Conservation (phyloP, 805 yeast genomes). For the Candida endomychidarum region DNA sequence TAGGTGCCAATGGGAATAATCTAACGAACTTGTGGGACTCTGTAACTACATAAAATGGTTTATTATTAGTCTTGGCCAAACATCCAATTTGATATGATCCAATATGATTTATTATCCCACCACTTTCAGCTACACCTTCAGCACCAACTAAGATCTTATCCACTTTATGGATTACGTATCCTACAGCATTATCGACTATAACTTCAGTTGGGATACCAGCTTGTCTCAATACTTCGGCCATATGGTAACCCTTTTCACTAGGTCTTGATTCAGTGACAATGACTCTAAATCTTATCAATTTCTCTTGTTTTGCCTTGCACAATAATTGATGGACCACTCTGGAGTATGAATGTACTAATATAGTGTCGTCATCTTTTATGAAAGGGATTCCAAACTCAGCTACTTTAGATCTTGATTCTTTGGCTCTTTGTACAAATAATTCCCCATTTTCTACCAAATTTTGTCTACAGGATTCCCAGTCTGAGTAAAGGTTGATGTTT, state of each 20-base stretch:
- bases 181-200: constrained; percentile 91
- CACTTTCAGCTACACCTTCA: constrained; percentile 98
- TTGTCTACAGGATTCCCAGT: constrained; percentile 90
- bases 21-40: constrained; percentile 96
- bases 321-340: constrained; percentile 84
- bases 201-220: constrained; percentile 83
- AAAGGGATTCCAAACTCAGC: constrained; percentile 88
- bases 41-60: constrained; percentile 91
- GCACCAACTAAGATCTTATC: constrained; percentile 97
- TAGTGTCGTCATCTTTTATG: constrained; percentile 88
- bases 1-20: constrained; percentile 90
- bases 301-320: constrained; percentile 68
- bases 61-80: constrained; percentile 83
- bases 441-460: constrained; percentile 93
- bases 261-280: constrained; percentile 94
- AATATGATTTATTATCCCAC: constrained; percentile 93
- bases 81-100: constrained; percentile 96
- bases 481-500: constrained; percentile 82
- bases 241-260: constrained; percentile 66
- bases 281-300: constrained; percentile 80
- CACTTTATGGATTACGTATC: constrained; percentile 84
- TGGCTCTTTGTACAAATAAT: constrained; percentile 86
- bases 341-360: constrained; percentile 87
- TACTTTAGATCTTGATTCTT: constrained; percentile 80
- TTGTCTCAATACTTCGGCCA: constrained; percentile 66